phyloP scores from a whole-genome alignment of 2,329 filamentous ascomycete genomes.

The Monascus ruber region DNA sequence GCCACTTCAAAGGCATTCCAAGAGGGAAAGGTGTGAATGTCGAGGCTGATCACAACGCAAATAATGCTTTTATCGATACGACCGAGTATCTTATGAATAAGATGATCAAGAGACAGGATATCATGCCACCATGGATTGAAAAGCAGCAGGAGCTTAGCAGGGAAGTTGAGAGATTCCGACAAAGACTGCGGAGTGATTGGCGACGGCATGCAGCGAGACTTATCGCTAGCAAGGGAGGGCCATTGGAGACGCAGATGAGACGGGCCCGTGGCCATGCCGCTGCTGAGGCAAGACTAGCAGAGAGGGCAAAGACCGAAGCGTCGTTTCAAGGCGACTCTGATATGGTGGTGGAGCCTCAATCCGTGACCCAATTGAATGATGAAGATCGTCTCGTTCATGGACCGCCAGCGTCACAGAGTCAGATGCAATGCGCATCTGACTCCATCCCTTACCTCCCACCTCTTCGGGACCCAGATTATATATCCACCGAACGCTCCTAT shows the following conservation, averaged over 20 bases:
- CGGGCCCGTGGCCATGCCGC: slow-evolving; percentile 62
- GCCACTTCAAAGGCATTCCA: slow-evolving; percentile 77
- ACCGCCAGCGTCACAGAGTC: neutral
- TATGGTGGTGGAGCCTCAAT: slow-evolving; percentile 1
- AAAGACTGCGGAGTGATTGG: slow-evolving; percentile 71
- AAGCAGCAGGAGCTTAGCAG: slow-evolving; percentile 84
- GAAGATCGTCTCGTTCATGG: slow-evolving; percentile 14
- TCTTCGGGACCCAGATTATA: slow-evolving; percentile 71
- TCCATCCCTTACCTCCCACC: slow-evolving; percentile 40
- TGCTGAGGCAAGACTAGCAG: slow-evolving; percentile 48
- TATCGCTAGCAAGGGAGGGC: slow-evolving; percentile 68
- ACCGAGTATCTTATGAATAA: slow-evolving; percentile 98
- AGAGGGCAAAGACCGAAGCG: slow-evolving; percentile 13
- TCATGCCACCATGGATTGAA: slow-evolving; percentile 96
- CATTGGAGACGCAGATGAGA: slow-evolving; percentile 59
- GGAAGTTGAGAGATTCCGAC: slow-evolving; percentile 58
- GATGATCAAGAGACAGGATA: slow-evolving; percentile 92
- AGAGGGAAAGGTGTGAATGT: slow-evolving; percentile 60
- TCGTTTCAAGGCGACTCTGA: slow-evolving; percentile 8
- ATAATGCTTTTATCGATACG: slow-evolving; percentile 85
- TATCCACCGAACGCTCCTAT: slow-evolving; percentile 61
- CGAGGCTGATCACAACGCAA: slow-evolving; percentile 67
- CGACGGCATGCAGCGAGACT: slow-evolving; percentile 65
- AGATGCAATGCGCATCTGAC: neutral
- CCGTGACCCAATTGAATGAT: slow-evolving; percentile 11